Base-by-base conservation (phyloP, 306 rosid species). In the Cyclanthera cordifolia region DNA sequence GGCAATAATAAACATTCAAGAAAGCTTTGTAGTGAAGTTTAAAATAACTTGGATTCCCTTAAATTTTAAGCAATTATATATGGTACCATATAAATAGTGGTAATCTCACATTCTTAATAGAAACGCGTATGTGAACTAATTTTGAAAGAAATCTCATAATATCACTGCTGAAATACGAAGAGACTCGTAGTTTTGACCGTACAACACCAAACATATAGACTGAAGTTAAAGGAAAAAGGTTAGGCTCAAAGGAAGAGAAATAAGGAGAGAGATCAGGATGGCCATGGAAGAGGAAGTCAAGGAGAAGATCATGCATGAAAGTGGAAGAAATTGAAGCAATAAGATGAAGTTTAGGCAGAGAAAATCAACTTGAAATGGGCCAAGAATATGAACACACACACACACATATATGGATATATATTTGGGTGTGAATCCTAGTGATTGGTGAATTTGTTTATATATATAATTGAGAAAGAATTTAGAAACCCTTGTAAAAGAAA, bases 1-100 rank as follows among this genome's bases (percentile, higher is more conserved):
- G 10, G 17, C n/a, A 46, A 20, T 12, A 39, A 20, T 8, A 43
- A 11, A 65, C 37, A 66, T 66, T 24, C 23, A 66, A 21, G 70
- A 34, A 66, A 54, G 70, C 43, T 66, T 46, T 43, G 70, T 32
- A 66, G 70, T 66, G 54, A 66, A 66, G 70, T 66, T 15, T 45
- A 66, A 21, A 66, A 15, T n/a, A 15, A 45, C 54, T 66, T 52
- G 10, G 11, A 0, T 60, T 46, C 41, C 53, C 70, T 66, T 66
- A 1, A 46, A 24, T 21, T 15, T 15, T 46, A 66, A 66, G 70
- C 70, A 66, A 66, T 45, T 14, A 24, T 34, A 34, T 34, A 34
- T 24, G 20, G 6, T 43, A 43, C 53, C n/a, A 7, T 25, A 46
- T 24, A 23, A 24, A 46, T 21, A 43, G 69, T 41, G 20, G 24